Evolutionary conservation across 352 stramenopile species (phyloP).

Genomic region (Globisporangium paroecandrum): DNA sequence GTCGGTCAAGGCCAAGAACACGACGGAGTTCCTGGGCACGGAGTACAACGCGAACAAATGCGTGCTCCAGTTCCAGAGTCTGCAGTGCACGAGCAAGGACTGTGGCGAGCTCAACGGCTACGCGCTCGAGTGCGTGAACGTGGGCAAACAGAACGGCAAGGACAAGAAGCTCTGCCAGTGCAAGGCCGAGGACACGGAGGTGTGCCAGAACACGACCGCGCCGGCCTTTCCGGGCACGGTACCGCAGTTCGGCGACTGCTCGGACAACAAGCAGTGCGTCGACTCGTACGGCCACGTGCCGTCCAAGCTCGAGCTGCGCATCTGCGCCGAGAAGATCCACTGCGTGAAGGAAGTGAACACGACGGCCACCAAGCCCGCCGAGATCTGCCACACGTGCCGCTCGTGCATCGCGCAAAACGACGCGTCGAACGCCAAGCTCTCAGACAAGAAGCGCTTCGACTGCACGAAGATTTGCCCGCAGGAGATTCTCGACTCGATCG

Average conservation of each 20-base stretch:
- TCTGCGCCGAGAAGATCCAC: slow-evolving; percentile 69
- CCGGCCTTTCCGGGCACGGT: slow-evolving; percentile 31
- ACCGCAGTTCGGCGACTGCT: slow-evolving; percentile 70
- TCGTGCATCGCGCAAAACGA: slow-evolving; percentile 79
- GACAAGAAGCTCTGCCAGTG: slow-evolving; percentile 72
- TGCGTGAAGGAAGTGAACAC: slow-evolving; percentile 74
- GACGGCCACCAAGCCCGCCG: slow-evolving; percentile 44
- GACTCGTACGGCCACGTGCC: slow-evolving; percentile 64
- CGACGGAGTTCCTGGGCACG: slow-evolving; percentile 56
- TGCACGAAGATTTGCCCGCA: slow-evolving; percentile 68
- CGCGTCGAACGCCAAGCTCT: slow-evolving; percentile 43
- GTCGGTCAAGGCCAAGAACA: slow-evolving; percentile 45
- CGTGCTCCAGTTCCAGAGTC: slow-evolving; percentile 61
- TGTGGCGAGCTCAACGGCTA: slow-evolving; percentile 72
- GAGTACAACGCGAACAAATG: slow-evolving; percentile 72
- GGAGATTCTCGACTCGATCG: slow-evolving; percentile 62
- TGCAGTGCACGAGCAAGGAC: slow-evolving; percentile 47
- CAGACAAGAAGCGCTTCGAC: slow-evolving; percentile 65
- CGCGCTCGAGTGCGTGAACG: slow-evolving; percentile 55
- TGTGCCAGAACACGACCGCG: slow-evolving; percentile 52
- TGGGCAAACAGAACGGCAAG: slow-evolving; percentile 57
- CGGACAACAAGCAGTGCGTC: slow-evolving; percentile 36
- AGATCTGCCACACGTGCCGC: slow-evolving; percentile 81
- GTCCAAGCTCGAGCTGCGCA: slow-evolving; percentile 39
- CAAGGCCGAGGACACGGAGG: slow-evolving; percentile 28